These are phyloP conservation scores for Neopestalotiopsis sp. DNA, from an alignment of 2,329 filamentous ascomycete species.

Conservation along the genomic window DNA sequence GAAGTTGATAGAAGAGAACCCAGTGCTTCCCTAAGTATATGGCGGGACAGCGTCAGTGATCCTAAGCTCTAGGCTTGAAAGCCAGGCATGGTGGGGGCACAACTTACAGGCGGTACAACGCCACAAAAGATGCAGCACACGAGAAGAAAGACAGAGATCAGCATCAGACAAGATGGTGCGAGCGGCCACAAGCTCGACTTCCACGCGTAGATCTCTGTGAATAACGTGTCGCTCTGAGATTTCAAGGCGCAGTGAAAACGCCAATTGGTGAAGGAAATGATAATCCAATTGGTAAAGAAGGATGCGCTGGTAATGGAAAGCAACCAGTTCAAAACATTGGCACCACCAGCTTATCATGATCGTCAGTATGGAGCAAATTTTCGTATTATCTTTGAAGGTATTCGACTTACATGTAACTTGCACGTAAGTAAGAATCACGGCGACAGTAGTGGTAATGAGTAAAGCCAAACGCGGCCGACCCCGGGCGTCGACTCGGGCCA, in stretches of 20 bases:
- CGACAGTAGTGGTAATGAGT: not conserved
- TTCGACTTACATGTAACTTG: not conserved
- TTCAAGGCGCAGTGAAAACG: not conserved
- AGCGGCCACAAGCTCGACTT: not conserved
- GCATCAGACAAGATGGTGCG: not conserved
- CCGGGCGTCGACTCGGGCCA: not conserved
- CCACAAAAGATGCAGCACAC: not conserved
- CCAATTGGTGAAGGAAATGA: not conserved
- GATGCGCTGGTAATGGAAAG: not conserved
- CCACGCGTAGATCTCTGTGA: not conserved
- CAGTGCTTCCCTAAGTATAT: not conserved
- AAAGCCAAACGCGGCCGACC: not conserved
- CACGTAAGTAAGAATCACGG: not conserved
- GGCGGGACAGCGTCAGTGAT: not conserved
- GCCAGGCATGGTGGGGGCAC: not conserved
- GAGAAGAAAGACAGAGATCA: not conserved
- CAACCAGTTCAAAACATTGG: not conserved
- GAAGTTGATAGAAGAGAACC: not conserved
- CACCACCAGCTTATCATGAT: not conserved
- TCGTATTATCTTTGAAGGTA: too few relatives aligned
- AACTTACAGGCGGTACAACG: not conserved
- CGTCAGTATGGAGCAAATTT: too few relatives aligned
- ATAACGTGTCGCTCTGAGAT: not conserved
- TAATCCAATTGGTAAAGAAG: not conserved
- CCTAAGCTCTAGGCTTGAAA: too few relatives aligned